Evolutionary conservation across 2,329 filamentous ascomycete genomes (phyloP).

Genomic region (Ceratocystis harringtonii): DNA sequence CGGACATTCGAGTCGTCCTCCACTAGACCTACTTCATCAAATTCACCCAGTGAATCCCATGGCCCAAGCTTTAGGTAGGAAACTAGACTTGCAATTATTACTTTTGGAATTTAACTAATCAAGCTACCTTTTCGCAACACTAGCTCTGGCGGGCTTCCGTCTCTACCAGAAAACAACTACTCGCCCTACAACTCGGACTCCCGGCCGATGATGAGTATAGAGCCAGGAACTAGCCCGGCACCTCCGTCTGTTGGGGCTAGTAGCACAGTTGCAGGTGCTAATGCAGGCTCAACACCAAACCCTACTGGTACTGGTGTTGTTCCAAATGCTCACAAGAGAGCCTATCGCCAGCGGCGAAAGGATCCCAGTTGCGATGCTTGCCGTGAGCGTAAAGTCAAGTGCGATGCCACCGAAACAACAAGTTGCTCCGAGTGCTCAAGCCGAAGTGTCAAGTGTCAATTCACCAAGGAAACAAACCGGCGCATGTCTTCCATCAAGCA

Average conservation of each 20-base stretch:
- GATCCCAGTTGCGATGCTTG: constrained; percentile 97
- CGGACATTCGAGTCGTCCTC: constrained; percentile 6
- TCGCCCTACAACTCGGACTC: constrained; percentile 10
- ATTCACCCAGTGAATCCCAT: constrained; percentile 13
- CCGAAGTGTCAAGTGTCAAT: constrained; percentile 92
- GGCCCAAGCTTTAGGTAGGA: constrained; percentile 13
- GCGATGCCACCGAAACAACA: constrained; percentile 88
- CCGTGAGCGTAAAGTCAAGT: constrained; percentile 71
- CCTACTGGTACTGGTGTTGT: background rate
- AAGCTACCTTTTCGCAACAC: background rate
- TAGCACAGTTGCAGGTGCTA: background rate
- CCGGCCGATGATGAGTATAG: constrained; percentile 12
- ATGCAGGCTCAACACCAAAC: background rate
- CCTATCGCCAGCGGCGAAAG: constrained; percentile 87
- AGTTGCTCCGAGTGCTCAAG: constrained; percentile 97
- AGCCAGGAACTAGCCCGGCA: constrained; percentile 13
- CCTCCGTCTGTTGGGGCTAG: constrained; percentile 10
- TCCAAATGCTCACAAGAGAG: constrained; percentile 60
- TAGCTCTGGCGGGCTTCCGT: constrained; percentile 4
- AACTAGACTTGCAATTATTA: background rate
- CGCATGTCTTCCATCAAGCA: constrained; percentile 99
- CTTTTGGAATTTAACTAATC: background rate
- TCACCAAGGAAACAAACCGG: constrained; percentile 96
- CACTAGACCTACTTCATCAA: constrained; percentile 12
- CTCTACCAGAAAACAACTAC: constrained; percentile 10